Conservation (phyloP, 1,139 yeast genomes). For the Geotrichum reessii region DNA sequence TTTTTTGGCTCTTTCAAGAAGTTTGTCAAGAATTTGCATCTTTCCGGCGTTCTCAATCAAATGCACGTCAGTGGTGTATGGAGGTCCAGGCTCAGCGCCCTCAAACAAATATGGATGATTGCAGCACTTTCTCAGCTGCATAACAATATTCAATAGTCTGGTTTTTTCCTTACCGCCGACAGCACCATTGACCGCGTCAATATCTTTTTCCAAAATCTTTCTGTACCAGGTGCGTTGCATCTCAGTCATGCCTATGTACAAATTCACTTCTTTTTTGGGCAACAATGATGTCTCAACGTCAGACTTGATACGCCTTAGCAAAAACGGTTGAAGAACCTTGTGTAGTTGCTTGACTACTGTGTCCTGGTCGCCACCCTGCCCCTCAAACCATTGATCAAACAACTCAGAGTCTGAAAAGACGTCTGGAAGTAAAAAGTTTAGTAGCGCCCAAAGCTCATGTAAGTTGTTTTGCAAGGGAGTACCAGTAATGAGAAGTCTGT, state of each 20-base stretch:
- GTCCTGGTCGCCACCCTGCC: slow-evolving; percentile 53
- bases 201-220: slow-evolving; percentile 80
- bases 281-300: slow-evolving; percentile 88
- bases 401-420: slow-evolving; percentile 87
- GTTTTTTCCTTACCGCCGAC: slow-evolving; percentile 86
- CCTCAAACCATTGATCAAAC: slow-evolving; percentile 84
- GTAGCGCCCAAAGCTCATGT: slow-evolving; percentile 92
- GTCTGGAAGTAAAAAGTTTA: slow-evolving; percentile 87
- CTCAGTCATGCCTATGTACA: slow-evolving; percentile 88
- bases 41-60: slow-evolving; percentile 82
- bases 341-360: slow-evolving; percentile 79
- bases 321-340: slow-evolving; percentile 78
- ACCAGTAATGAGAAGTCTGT: slow-evolving; percentile 84
- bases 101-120: slow-evolving; percentile 95
- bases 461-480: slow-evolving; percentile 92
- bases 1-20: slow-evolving; percentile 61
- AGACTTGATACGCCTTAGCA: slow-evolving; percentile 80
- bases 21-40: slow-evolving; percentile 80
- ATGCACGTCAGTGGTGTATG: slow-evolving; percentile 94
- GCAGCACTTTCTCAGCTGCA: slow-evolving; percentile 95
- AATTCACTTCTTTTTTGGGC: slow-evolving; percentile 84
- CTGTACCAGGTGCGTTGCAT: slow-evolving; percentile 94
- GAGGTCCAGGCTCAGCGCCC: slow-evolving; percentile 99
- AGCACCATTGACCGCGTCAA: slow-evolving; percentile 93
- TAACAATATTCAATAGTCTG: slow-evolving; percentile 81